phyloP scores from a whole-genome alignment of 2,329 filamentous ascomycete species.

The Metarhizium brunneum region DNA sequence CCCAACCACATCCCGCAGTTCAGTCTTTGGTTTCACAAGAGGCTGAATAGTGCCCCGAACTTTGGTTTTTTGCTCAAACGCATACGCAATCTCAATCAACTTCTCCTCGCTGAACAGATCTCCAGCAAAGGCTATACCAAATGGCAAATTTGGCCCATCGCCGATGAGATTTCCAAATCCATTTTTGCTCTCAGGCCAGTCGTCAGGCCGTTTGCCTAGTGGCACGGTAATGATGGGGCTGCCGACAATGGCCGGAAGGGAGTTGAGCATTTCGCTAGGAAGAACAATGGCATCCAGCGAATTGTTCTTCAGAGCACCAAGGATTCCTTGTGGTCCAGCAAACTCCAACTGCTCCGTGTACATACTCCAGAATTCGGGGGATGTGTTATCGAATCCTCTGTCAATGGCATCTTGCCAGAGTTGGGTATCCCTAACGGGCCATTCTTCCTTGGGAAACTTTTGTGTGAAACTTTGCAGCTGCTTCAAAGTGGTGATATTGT shows the following conservation, averaged over 20 bases:
- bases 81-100: slow-evolving; percentile 56
- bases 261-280: slow-evolving; percentile 39
- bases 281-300: slow-evolving; percentile 51
- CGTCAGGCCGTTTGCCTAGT: slow-evolving; percentile 46
- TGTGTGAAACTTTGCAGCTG: slow-evolving; percentile 49
- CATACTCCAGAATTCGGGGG: slow-evolving; percentile 46
- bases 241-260: slow-evolving; percentile 46
- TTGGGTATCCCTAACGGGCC: slow-evolving; percentile 45
- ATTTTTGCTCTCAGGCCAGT: slow-evolving; percentile 36
- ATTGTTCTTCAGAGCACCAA: slow-evolving; percentile 44
- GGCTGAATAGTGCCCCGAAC: slow-evolving; percentile 18
- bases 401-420: slow-evolving; percentile 46
- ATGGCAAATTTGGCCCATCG: slow-evolving; percentile 46
- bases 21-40: slow-evolving; percentile 20
- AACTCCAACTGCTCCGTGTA: slow-evolving; percentile 43
- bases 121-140: slow-evolving; percentile 55
- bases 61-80: slow-evolving; percentile 52
- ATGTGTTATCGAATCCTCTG: slow-evolving; percentile 43
- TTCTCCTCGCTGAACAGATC: slow-evolving; percentile 47
- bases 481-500: slow-evolving; percentile 39
- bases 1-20: slow-evolving; percentile 18
- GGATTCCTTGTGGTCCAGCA: slow-evolving; percentile 46
- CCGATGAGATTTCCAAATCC: slow-evolving; percentile 35
- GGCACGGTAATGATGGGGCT: slow-evolving; percentile 53
- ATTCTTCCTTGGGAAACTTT: slow-evolving; percentile 40